These are phyloP conservation scores for Pleurotus citrinopileatus DNA, from an alignment of 768 basidiomycete species.

Conservation along the genomic window DNA sequence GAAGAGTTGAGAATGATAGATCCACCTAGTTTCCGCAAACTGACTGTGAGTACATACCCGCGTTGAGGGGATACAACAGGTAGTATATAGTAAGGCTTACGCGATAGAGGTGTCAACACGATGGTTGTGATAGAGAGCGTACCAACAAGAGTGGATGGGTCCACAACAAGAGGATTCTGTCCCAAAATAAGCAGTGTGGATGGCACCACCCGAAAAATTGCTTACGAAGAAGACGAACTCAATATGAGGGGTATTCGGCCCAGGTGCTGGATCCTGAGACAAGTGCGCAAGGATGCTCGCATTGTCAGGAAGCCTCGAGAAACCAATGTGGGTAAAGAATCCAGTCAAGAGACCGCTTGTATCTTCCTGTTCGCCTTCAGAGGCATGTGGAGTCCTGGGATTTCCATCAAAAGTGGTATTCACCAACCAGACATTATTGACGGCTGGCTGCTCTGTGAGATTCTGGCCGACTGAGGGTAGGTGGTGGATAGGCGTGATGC, in stretches of 20 bases:
- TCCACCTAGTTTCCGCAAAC: conserved; percentile 16
- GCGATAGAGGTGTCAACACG: conserved; percentile 32
- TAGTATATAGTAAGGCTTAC: conserved; percentile 22
- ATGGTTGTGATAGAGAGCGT: conserved; percentile 14
- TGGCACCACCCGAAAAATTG: neutral
- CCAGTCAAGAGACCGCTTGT: no score
- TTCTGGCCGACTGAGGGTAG: conserved; percentile 26
- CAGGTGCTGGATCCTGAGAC: conserved; percentile 30
- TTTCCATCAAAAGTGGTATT: conserved; percentile 10
- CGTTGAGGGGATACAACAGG: neutral
- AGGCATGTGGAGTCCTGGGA: no score
- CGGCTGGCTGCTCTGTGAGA: conserved; percentile 18
- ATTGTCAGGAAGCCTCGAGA: no score
- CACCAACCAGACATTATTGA: conserved; percentile 4
- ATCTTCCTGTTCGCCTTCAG: no score
- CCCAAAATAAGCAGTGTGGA: conserved; percentile 3
- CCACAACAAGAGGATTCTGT: conserved; percentile 9
- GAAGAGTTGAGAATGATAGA: conserved; percentile 22
- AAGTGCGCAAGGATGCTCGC: no score
- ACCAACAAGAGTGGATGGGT: conserved; percentile 12
- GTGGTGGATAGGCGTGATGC: conserved; percentile 15
- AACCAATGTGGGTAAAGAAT: conserved; percentile 8
- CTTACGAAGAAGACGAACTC: conserved; percentile 31
- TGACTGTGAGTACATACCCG: neutral
- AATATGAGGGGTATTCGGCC: conserved; percentile 30